Percentiles rank a stretch among this genome's conserved stretches.
Conservation (phyloP, 2,329 filamentous ascomycete species). For the Iodosphaeria phyllophila region DNA sequence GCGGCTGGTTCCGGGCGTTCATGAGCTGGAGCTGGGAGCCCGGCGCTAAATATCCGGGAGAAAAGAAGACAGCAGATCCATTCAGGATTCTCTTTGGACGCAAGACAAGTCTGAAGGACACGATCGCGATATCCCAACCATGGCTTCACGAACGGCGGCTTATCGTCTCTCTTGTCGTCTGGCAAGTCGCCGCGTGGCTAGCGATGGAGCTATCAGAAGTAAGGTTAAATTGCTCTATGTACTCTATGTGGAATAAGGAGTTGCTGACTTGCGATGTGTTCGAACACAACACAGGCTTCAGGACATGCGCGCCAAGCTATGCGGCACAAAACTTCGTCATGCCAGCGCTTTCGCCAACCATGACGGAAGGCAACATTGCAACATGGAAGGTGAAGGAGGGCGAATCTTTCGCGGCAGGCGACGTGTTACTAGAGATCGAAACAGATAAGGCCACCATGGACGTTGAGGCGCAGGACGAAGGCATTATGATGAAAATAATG, state of each 20-base stretch:
- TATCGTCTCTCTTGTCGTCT: constrained; percentile 45
- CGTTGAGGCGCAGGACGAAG: constrained; percentile 82
- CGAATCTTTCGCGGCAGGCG: constrained; percentile 62
- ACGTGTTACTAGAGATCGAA: constrained; percentile 81
- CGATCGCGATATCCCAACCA: constrained; percentile 24
- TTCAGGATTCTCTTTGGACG: background rate
- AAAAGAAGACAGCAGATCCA: too few species aligned
- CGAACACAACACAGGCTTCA: constrained; percentile 33
- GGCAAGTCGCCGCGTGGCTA: constrained; percentile 31
- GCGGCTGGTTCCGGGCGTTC: too few species aligned
- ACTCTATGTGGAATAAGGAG: constrained; percentile 1
- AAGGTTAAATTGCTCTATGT: constrained; percentile 10
- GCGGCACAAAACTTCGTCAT: constrained; percentile 79
- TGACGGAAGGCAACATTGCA: constrained; percentile 84
- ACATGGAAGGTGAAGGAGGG: constrained; percentile 78
- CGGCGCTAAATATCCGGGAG: too few species aligned
- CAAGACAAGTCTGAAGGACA: too few species aligned
- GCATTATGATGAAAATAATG: constrained; percentile 69
- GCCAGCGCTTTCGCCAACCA: constrained; percentile 80
- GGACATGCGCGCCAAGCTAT: constrained; percentile 39
- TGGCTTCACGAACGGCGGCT: constrained; percentile 48
- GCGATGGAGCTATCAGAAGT: constrained; percentile 39
- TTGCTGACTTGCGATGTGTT: background rate
- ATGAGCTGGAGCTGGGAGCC: too few species aligned
- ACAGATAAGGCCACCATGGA: constrained; percentile 94